phyloP scores from a whole-genome alignment of 768 basidiomycete species.

The Russula sp. region DNA sequence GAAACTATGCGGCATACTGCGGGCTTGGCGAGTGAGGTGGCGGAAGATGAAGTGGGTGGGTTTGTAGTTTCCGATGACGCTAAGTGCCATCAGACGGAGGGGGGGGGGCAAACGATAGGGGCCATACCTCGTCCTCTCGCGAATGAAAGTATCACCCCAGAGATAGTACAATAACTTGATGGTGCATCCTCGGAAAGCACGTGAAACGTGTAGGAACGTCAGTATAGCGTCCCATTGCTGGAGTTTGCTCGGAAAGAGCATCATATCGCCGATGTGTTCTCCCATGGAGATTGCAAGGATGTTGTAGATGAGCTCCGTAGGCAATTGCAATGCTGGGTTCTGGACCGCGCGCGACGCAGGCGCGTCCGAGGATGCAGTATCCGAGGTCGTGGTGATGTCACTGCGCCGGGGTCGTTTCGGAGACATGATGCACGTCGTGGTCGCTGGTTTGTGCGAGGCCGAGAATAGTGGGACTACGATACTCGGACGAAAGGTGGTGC shows the following conservation, averaged over 20 bases:
- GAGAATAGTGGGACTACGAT: neutral
- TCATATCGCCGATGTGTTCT: constrained; percentile 14
- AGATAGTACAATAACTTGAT: constrained; percentile 18
- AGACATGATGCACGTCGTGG: neutral
- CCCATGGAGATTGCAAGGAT: constrained; percentile 15
- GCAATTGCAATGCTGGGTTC: constrained; percentile 4
- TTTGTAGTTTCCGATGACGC: constrained; percentile 17
- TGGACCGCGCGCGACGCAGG: neutral
- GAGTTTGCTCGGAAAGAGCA: constrained; percentile 11
- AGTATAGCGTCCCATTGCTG: constrained; percentile 10
- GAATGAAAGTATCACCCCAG: constrained; percentile 21
- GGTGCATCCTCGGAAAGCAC: constrained; percentile 12
- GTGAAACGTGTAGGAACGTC: constrained; percentile 17
- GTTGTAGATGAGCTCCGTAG: constrained; percentile 15
- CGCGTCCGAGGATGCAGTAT: neutral
- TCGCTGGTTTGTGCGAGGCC: neutral
- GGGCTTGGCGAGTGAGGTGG: constrained; percentile 6
- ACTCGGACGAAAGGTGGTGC: neutral
- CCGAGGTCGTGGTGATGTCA: neutral
- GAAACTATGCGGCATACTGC: constrained; percentile 4
- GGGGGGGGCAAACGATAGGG: neutral
- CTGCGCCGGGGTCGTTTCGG: constrained; percentile 3
- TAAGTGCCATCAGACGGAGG: constrained; percentile 1
- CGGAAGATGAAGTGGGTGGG: constrained; percentile 13
- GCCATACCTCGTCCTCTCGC: constrained; percentile 12